These are phyloP conservation scores for Puccinia sorghi DNA, from an alignment of 1,284 basidiomycete species.

Conservation along the genomic window DNA sequence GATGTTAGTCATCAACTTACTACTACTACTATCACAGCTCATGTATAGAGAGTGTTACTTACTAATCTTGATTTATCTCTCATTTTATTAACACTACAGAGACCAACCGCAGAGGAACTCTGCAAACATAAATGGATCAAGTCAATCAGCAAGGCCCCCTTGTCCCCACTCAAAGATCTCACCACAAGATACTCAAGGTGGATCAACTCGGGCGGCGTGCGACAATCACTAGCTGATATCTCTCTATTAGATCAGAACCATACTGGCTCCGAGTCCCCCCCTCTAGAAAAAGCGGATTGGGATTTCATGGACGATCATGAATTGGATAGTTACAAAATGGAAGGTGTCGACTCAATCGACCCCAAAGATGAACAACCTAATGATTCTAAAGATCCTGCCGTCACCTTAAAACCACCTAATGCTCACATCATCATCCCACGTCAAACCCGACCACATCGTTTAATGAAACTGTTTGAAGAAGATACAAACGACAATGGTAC, in stretches of 20 bases:
- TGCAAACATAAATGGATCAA: slow-evolving; percentile 92
- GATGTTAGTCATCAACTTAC: slow-evolving; percentile 64
- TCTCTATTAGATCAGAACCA: slow-evolving; percentile 7
- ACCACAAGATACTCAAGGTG: slow-evolving; percentile 73
- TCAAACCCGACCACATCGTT: slow-evolving; percentile 20
- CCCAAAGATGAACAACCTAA: background rate
- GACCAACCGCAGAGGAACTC: slow-evolving; percentile 85
- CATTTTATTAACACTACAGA: slow-evolving; percentile 61
- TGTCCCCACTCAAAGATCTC: slow-evolving; percentile 78
- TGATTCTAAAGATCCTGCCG: slow-evolving; percentile 24
- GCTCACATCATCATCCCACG: background rate
- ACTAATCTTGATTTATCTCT: background rate
- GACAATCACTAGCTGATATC: slow-evolving; percentile 73
- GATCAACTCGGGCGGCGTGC: slow-evolving; percentile 75
- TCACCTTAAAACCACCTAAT: slow-evolving; percentile 25
- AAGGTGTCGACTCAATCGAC: slow-evolving; percentile 2
- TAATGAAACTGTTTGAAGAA: slow-evolving; percentile 46
- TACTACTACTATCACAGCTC: background rate
- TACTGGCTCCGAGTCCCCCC: slow-evolving; percentile 22
- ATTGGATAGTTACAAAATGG: slow-evolving; percentile 3
- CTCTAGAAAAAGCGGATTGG: slow-evolving; percentile 38
- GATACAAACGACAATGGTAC: slow-evolving; percentile 7
- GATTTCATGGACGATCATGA: slow-evolving; percentile 44
- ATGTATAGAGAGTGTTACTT: no score
- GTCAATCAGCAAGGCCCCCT: slow-evolving; percentile 68